Evolutionary conservation across 2,329 filamentous ascomycete species (phyloP).

Genomic region (Pseudogymnoascus pannorum): DNA sequence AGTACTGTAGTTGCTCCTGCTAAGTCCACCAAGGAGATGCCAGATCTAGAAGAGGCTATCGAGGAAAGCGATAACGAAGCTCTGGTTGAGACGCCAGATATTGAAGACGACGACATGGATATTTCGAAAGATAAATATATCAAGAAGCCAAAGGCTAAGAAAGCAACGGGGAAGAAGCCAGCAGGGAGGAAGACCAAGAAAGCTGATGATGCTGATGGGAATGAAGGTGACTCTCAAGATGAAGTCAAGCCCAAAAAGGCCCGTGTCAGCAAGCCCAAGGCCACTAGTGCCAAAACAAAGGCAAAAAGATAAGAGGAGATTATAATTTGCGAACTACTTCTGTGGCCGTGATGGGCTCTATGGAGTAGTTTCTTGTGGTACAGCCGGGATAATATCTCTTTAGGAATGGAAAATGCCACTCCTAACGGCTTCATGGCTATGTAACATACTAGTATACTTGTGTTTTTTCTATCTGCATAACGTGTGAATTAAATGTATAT

Average conservation of each 20-base stretch:
- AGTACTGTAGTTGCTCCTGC: conserved; percentile 67
- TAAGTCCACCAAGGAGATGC: conserved; percentile 65
- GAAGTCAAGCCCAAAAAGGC: conserved; percentile 16
- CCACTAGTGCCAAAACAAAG: conserved; percentile 20
- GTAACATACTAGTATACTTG: neutral
- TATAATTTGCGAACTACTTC: neutral
- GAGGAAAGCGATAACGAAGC: conserved; percentile 81
- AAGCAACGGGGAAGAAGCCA: conserved; percentile 43
- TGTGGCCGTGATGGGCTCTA: neutral
- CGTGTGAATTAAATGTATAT: neutral
- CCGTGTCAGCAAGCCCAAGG: conserved; percentile 17
- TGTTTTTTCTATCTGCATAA: neutral
- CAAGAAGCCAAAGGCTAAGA: conserved; percentile 77
- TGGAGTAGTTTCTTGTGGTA: neutral
- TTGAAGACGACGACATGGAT: conserved; percentile 72
- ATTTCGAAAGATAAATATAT: conserved; percentile 95
- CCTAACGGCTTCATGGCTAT: neutral
- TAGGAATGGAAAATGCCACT: neutral
- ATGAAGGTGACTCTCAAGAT: conserved; percentile 22
- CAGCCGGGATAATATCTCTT: neutral
- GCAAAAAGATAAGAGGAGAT: conserved; percentile 19
- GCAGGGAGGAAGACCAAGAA: conserved; percentile 32
- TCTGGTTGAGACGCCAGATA: conserved; percentile 46
- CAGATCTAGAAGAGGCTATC: conserved; percentile 92
- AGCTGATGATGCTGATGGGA: conserved; percentile 14